These are phyloP conservation scores for Stemphylium beticola DNA, from an alignment of 2,329 filamentous ascomycete species.

Conservation along the genomic window DNA sequence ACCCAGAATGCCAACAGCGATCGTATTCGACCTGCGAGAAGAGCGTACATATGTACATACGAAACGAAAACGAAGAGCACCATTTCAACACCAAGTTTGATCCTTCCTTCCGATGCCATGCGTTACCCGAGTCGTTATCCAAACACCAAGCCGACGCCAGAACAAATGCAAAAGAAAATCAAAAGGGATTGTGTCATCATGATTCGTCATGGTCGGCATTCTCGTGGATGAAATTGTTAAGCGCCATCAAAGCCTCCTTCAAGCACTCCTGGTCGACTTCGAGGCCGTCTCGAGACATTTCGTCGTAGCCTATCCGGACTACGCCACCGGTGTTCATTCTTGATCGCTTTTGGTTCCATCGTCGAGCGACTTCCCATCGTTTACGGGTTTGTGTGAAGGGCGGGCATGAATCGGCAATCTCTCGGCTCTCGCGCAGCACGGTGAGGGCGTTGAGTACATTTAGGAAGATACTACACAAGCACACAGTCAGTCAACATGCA, in stretches of 20 bases:
- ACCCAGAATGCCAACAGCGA: constrained; percentile 7
- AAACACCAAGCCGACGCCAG: constrained; percentile 29
- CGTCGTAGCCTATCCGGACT: constrained; percentile 44
- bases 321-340: constrained; percentile 34
- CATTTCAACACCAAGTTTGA: constrained; percentile 12
- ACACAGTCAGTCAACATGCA: constrained; percentile 16
- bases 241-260: constrained; percentile 40
- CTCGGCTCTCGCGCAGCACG: constrained; percentile 41
- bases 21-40: constrained; percentile 22
- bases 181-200: constrained; percentile 20
- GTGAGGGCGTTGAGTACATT: constrained; percentile 44
- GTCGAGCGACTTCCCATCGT: constrained; percentile 42
- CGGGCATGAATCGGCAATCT: constrained; percentile 40
- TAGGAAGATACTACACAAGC: constrained; percentile 39
- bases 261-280: constrained; percentile 43
- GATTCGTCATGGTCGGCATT: constrained; percentile 35
- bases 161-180: constrained; percentile 11
- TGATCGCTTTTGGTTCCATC: constrained; percentile 38
- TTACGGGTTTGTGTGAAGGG: constrained; percentile 39
- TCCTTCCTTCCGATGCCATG: constrained; percentile 27
- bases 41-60: constrained; percentile 26
- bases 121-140: constrained; percentile 26
- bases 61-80: constrained; percentile 12
- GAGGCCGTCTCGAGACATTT: constrained; percentile 39
- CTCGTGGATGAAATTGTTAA: constrained; percentile 50